phyloP scores from a whole-genome alignment of 1,284 basidiomycete species.

The Heterobasidion parviporum region DNA sequence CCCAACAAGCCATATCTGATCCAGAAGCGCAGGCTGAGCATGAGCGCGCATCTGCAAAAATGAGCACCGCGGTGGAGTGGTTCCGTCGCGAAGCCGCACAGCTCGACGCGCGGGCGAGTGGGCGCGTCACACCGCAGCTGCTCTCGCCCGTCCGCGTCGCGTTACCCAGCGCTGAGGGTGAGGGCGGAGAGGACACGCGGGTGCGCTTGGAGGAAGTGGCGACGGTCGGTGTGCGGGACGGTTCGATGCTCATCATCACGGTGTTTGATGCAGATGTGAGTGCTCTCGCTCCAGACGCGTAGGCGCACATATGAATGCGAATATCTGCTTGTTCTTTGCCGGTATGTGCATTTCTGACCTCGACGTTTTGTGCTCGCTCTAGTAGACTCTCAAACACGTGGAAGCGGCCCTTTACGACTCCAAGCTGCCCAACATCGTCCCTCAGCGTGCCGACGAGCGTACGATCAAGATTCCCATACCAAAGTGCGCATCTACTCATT shows the following conservation, averaged over 20 bases:
- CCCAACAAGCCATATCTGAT: slow-evolving; percentile 44
- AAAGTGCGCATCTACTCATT: slow-evolving; percentile 37
- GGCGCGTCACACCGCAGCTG: slow-evolving; percentile 64
- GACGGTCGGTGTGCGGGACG: slow-evolving; percentile 71
- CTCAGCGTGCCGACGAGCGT: slow-evolving; percentile 57
- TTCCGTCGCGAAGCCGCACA: slow-evolving; percentile 62
- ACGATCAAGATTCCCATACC: slow-evolving; percentile 74
- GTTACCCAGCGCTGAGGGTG: slow-evolving; percentile 22
- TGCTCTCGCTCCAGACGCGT: slow-evolving; percentile 9
- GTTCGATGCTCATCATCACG: slow-evolving; percentile 60
- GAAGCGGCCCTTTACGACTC: slow-evolving; percentile 66
- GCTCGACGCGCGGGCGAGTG: slow-evolving; percentile 62
- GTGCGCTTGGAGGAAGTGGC: slow-evolving; percentile 59
- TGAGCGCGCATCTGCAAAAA: slow-evolving; percentile 40
- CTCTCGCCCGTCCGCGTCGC: slow-evolving; percentile 62
- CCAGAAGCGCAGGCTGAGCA: slow-evolving; percentile 27
- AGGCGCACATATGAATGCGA: too few species aligned
- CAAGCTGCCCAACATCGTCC: slow-evolving; percentile 60
- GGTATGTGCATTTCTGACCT: slow-evolving; percentile 1
- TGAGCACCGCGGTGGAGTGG: slow-evolving; percentile 57
- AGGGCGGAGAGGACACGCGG: background rate
- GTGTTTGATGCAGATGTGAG: slow-evolving; percentile 68
- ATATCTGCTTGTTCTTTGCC: background rate
- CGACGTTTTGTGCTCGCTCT: slow-evolving; percentile 5
- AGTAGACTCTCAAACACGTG: slow-evolving; percentile 66